Conservation (phyloP, 176 grass and related monocot species). For the Raddia guianensis region DNA sequence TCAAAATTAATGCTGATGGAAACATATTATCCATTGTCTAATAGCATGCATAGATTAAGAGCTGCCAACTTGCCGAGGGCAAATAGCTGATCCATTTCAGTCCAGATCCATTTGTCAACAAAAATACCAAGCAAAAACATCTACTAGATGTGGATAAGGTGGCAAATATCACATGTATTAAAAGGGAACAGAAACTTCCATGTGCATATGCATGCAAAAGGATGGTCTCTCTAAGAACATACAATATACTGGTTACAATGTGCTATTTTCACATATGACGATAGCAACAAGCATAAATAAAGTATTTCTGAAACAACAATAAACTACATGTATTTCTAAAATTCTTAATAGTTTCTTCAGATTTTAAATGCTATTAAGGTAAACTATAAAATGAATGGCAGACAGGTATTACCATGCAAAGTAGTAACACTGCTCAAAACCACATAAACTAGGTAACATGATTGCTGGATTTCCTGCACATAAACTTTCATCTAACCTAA, state of each 20-base stretch:
- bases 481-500: not conserved
- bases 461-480: not conserved
- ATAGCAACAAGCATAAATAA: not conserved
- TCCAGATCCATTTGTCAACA: not conserved
- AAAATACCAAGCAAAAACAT: not conserved
- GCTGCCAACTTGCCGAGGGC: not conserved
- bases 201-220: not conserved
- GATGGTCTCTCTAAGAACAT: not conserved
- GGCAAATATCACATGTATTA: not conserved
- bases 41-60: not conserved
- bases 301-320: not conserved
- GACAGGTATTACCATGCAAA: not conserved
- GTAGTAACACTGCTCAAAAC: not conserved
- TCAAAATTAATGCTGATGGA: constrained; percentile 28
- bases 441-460: not conserved
- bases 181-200: not conserved
- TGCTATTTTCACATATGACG: not conserved
- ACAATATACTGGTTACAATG: not conserved
- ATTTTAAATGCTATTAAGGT: not conserved
- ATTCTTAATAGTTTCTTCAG: not conserved
- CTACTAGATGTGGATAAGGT: not conserved
- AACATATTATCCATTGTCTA: constrained; percentile 12
- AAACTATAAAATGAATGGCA: not conserved
- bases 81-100: not conserved
- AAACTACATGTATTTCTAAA: not conserved